These are phyloP conservation scores for Oryza nivara DNA, from an alignment of 176 grass and related monocot species.

Conservation along the genomic window DNA sequence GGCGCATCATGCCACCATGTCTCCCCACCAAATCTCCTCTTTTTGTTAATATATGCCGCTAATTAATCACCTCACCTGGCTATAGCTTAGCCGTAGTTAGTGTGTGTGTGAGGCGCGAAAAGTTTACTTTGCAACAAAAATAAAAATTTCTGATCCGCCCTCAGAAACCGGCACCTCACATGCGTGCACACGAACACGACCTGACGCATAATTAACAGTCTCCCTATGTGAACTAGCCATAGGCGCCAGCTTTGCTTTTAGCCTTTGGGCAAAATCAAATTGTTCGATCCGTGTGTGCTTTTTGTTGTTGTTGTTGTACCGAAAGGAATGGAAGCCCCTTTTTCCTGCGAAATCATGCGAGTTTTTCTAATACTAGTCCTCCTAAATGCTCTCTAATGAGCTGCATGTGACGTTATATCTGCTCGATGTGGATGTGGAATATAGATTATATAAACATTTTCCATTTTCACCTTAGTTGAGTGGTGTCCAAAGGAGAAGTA, in stretches of 20 bases:
- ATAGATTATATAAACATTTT: background rate
- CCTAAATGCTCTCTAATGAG: background rate
- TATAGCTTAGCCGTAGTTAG: background rate
- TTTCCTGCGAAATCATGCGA: constrained; percentile 23
- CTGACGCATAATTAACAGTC: constrained; percentile 42
- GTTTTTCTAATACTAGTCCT: background rate
- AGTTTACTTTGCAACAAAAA: background rate
- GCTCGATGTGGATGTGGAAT: background rate
- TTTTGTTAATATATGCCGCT: constrained; percentile 42
- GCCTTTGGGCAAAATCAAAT: constrained; percentile 41
- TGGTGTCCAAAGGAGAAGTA: background rate
- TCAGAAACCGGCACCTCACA: constrained; percentile 38
- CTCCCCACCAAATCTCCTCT: constrained; percentile 34
- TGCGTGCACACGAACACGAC: constrained; percentile 44
- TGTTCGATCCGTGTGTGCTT: constrained; percentile 29
- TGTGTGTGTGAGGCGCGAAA: constrained; percentile 18
- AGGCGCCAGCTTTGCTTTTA: background rate
- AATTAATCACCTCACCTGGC: background rate
- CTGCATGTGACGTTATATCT: background rate
- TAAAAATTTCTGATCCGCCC: background rate
- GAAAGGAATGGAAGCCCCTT: background rate
- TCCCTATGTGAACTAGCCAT: constrained; percentile 30
- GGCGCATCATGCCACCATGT: constrained; percentile 36
- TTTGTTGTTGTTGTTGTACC: background rate
- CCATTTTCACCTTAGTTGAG: background rate